phyloP scores from a whole-genome alignment of 2,329 filamentous ascomycete genomes.

The Botryotinia convoluta region DNA sequence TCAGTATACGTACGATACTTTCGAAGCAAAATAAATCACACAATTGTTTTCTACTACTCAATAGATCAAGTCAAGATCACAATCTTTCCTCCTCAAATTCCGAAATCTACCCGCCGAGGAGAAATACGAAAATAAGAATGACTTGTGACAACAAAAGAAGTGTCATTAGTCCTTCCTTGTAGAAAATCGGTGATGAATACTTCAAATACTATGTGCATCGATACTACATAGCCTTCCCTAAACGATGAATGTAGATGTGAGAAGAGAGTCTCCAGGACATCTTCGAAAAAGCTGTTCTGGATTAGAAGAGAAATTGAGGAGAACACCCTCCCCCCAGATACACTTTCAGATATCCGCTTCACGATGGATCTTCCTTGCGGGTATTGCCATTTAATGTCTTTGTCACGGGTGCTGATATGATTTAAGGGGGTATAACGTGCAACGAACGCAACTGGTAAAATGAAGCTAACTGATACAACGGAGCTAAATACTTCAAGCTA shows the following conservation, averaged over 20 bases:
- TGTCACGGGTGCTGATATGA: neutral
- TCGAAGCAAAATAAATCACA: too few species aligned
- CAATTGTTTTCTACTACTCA: too few species aligned
- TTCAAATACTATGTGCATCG: neutral
- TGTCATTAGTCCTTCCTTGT: too few species aligned
- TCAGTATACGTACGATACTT: too few species aligned
- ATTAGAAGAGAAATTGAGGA: neutral
- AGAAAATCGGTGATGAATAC: neutral
- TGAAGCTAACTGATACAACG: neutral
- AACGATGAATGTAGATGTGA: neutral
- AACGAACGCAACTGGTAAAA: neutral
- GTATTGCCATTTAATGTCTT: neutral
- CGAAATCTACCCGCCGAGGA: too few species aligned
- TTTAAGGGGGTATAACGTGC: neutral
- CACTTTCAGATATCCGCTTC: neutral
- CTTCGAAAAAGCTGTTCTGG: neutral
- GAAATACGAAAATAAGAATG: too few species aligned
- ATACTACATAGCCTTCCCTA: neutral
- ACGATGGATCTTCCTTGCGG: accelerated
- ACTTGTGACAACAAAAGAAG: too few species aligned
- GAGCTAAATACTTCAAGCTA: neutral
- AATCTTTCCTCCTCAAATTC: too few species aligned
- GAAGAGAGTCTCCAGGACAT: neutral
- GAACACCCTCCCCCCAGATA: neutral
- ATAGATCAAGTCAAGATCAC: too few species aligned